These are phyloP conservation scores for Nakataea oryzae DNA, from an alignment of 2,329 filamentous ascomycete species.

Conservation along the genomic window DNA sequence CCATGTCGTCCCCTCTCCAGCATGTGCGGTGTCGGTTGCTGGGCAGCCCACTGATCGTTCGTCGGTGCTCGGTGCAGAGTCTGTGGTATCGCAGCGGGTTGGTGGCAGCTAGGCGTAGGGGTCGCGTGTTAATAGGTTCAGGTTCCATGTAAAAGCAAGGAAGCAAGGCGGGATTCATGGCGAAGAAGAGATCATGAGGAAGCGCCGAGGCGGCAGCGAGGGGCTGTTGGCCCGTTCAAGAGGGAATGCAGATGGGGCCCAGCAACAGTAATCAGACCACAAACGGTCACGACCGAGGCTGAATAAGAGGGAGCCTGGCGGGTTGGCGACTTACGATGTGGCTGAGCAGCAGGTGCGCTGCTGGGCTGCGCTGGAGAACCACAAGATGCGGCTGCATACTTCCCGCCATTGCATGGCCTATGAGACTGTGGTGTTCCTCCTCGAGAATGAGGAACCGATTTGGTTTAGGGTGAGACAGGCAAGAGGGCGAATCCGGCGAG, in stretches of 20 bases:
- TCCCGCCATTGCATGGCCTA: neutral
- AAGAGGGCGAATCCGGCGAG: neutral
- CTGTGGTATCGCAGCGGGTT: neutral
- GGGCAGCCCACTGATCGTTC: neutral
- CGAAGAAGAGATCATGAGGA: neutral
- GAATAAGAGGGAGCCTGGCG: neutral
- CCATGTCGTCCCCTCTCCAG: constrained; percentile 1
- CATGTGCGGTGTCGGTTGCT: neutral
- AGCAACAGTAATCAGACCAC: constrained; percentile 1
- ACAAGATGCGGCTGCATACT: neutral
- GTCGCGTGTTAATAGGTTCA: neutral
- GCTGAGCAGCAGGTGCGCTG: neutral
- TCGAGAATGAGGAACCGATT: neutral
- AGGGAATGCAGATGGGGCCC: neutral
- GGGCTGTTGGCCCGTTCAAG: neutral
- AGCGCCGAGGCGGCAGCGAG: neutral
- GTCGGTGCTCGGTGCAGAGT: neutral
- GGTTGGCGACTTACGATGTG: neutral
- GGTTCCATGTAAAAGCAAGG: too few relatives aligned
- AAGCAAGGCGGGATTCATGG: neutral
- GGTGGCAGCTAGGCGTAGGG: neutral
- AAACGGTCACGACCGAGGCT: neutral
- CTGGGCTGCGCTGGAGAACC: neutral
- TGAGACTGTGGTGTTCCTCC: neutral
- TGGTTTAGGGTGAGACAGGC: neutral